Percentiles rank a stretch among this genome's conserved stretches.
These are phyloP conservation scores for Lasiodiplodia citricola DNA, from an alignment of 2,329 filamentous ascomycete genomes.

Conservation along the genomic window DNA sequence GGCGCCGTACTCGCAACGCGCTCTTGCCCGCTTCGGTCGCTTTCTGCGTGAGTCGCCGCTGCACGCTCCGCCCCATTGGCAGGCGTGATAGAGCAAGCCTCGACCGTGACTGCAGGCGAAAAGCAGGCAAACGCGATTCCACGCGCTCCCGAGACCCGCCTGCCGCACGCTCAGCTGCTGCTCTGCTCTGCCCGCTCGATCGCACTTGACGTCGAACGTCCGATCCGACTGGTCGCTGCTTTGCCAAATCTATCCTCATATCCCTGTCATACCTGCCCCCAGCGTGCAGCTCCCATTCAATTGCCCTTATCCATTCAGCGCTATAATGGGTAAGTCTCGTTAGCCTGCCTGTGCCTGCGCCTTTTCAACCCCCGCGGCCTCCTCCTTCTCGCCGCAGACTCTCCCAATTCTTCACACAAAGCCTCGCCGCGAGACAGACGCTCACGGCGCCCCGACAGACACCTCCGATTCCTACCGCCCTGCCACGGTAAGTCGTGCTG, in stretches of 20 bases:
- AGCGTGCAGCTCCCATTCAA: constrained; percentile 23
- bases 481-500: constrained; percentile 21
- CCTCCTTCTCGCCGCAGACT: constrained; percentile 17
- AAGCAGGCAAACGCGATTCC: constrained; percentile 23
- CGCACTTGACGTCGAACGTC: constrained; percentile 23
- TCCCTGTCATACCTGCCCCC: constrained; percentile 27
- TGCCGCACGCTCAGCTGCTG: constrained; percentile 23
- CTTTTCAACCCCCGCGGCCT: constrained; percentile 24
- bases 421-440: background rate
- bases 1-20: constrained; percentile 19
- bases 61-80: constrained; percentile 22
- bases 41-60: constrained; percentile 22
- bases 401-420: constrained; percentile 4
- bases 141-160: constrained; percentile 25
- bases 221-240: constrained; percentile 26
- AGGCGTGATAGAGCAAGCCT: constrained; percentile 11
- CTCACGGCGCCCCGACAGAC: constrained; percentile 19
- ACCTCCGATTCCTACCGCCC: constrained; percentile 25
- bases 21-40: constrained; percentile 18
- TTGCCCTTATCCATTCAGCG: constrained; percentile 24
- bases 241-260: constrained; percentile 22
- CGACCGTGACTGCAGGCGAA: constrained; percentile 24
- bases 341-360: constrained; percentile 26
- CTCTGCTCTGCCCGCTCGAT: constrained; percentile 17
- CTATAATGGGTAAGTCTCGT: constrained; percentile 26